Evolutionary conservation across 2,329 filamentous ascomycete genomes (phyloP).

Genomic region (Colletotrichum musae): DNA sequence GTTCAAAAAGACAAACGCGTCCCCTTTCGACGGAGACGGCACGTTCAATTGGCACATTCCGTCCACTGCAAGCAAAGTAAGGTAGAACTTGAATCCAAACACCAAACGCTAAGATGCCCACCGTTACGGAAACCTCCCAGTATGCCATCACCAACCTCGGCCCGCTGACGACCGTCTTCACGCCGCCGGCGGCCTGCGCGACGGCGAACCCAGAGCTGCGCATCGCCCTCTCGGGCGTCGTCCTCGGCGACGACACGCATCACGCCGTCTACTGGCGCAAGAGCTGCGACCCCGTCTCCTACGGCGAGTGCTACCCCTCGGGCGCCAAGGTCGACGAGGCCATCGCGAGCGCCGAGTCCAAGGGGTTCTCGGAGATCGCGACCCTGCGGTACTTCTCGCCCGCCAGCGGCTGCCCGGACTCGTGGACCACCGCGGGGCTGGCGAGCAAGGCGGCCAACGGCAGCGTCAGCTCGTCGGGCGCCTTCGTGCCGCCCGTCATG

Average conservation of each 20-base stretch:
- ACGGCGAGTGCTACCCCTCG: constrained; percentile 44
- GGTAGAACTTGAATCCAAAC: neutral
- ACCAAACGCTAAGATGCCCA: constrained; percentile 43
- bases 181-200: constrained; percentile 45
- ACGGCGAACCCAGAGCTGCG: constrained; percentile 32
- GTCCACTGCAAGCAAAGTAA: neutral
- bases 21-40: neutral
- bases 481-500: constrained; percentile 11
- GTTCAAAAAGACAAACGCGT: neutral
- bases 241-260: neutral
- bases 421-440: constrained; percentile 45
- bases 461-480: constrained; percentile 24
- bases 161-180: constrained; percentile 50
- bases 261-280: neutral
- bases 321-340: constrained; percentile 40
- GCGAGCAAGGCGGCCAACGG: constrained; percentile 20
- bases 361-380: neutral
- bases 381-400: constrained; percentile 45
- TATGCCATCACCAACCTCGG: constrained; percentile 47
- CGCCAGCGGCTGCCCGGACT: constrained; percentile 44
- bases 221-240: neutral
- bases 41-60: neutral
- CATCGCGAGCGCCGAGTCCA: neutral
- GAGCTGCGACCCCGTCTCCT: constrained; percentile 23
- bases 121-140: constrained; percentile 41